Base-by-base conservation (phyloP, 768 basidiomycete species). In the Jaapia argillacea region DNA sequence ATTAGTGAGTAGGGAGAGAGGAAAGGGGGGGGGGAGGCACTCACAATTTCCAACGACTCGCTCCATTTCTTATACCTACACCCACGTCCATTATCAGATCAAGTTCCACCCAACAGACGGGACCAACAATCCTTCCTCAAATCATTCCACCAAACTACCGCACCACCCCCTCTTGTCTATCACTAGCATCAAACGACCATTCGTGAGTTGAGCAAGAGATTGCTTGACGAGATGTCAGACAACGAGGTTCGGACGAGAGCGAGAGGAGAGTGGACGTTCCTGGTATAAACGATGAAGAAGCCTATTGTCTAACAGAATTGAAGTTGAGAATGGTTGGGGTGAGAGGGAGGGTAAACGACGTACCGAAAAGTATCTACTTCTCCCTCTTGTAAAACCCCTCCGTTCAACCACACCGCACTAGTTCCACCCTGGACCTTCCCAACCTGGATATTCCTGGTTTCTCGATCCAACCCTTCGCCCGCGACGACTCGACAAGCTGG, bases 121-220 rank as follows among this genome's bases (percentile, higher is more conserved):
- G 63, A 89, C 69, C 79, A 69, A 28, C 63, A 67, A 60, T 98
- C 96, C 49, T 77, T 85, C 64, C 88, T 83, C 16, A 98, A 61
- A 56, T 99, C 81, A 59, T 98, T 99, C 82, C 84, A 86, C 77
- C 87, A 98, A 1, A 81, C 56, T 28, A 93, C 71, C 3, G 85
- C 70, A 26, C 64, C 70, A 0, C 82, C 89, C 75, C 88, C 57
- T 99, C 96, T 3, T 57, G 54, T 14, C 87, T 68, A 60, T 99
- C 94, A 46, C 85, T 90, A 1, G 91, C 84, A 60, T 98, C 96
- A 45, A 94, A 83, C n/a, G 96, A 51, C 1, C 82, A 87, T 43
- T 86, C 83, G 58, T 90, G 78, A 0, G 84, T 72, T 20, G 97
- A 59, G 36, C 96, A 56, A 4, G 82, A 71, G n/a, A 90, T 64